Percentiles rank a stretch among this genome's conserved stretches.
Evolutionary conservation across 495 filamentous ascomycete species (phyloP).

Genomic region (Penicillium cosmopolitanum): DNA sequence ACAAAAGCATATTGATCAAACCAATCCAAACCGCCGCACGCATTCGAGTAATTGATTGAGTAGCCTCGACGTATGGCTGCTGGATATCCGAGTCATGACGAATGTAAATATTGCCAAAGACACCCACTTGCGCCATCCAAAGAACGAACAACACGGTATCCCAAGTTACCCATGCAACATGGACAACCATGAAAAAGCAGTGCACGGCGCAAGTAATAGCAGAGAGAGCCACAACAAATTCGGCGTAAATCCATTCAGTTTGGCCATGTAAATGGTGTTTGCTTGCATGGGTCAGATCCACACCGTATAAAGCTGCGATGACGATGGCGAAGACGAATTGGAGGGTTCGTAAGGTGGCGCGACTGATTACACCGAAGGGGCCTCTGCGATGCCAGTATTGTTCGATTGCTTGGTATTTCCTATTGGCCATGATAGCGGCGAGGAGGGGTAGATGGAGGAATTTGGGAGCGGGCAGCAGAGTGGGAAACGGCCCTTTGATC

Average conservation of each 20-base stretch:
- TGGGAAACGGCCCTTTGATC: not conserved
- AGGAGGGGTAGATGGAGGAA: not conserved
- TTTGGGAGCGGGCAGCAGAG: not conserved
- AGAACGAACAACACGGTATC: conserved; percentile 67
- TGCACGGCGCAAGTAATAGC: conserved; percentile 63
- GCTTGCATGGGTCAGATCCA: conserved; percentile 60
- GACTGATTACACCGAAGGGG: conserved; percentile 17
- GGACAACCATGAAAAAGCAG: conserved; percentile 58
- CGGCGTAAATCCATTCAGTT: conserved; percentile 73
- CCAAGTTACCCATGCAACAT: conserved; percentile 60
- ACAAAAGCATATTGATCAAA: conserved; percentile 66
- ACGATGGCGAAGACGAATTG: conserved; percentile 69
- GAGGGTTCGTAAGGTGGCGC: conserved; percentile 59
- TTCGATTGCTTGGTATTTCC: conserved; percentile 3
- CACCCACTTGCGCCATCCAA: conserved; percentile 72
- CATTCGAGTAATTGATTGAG: conserved; percentile 58
- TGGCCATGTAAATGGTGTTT: conserved; percentile 52
- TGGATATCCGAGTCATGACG: conserved; percentile 42
- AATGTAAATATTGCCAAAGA: conserved; percentile 72
- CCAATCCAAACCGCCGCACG: conserved; percentile 78
- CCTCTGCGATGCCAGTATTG: conserved; percentile 17
- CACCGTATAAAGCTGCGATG: conserved; percentile 71
- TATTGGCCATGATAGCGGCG: not conserved
- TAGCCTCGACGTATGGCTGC: conserved; percentile 48
- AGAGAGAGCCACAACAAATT: conserved; percentile 59